Conservation (phyloP, 1,284 basidiomycete genomes). For the Sanghuangporus baumii region DNA sequence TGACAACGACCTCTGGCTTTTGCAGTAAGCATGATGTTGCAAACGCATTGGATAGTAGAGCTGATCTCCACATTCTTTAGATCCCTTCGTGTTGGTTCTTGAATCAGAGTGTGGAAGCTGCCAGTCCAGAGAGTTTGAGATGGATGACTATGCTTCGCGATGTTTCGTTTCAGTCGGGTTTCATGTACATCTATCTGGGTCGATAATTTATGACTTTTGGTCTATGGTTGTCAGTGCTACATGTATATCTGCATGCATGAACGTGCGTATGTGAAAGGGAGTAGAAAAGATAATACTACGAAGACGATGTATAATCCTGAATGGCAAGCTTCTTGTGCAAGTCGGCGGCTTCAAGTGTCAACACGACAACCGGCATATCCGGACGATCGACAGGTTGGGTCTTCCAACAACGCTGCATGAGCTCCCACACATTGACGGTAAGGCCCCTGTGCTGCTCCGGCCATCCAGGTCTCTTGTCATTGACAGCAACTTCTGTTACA, state of each 20-base stretch:
- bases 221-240: neutral
- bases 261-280: too few relatives aligned
- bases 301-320: neutral
- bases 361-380: constrained; percentile 1
- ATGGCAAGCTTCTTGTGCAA: neutral
- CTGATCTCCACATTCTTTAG: neutral
- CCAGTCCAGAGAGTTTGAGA: neutral
- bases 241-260: too few relatives aligned
- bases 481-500: constrained; percentile 4
- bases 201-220: neutral
- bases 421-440: neutral
- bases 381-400: neutral
- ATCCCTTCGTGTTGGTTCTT: neutral
- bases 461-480: neutral
- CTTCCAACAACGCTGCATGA: constrained; percentile 11
- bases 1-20: constrained; percentile 9
- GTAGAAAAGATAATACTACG: neutral
- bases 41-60: neutral
- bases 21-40: neutral
- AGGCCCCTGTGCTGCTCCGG: constrained; percentile 1
- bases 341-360: neutral
- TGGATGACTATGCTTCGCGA: neutral
- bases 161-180: neutral
- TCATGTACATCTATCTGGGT: neutral
- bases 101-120: neutral